These are phyloP conservation scores for Mycena polygramma DNA, from an alignment of 768 basidiomycete species.

Conservation along the genomic window DNA sequence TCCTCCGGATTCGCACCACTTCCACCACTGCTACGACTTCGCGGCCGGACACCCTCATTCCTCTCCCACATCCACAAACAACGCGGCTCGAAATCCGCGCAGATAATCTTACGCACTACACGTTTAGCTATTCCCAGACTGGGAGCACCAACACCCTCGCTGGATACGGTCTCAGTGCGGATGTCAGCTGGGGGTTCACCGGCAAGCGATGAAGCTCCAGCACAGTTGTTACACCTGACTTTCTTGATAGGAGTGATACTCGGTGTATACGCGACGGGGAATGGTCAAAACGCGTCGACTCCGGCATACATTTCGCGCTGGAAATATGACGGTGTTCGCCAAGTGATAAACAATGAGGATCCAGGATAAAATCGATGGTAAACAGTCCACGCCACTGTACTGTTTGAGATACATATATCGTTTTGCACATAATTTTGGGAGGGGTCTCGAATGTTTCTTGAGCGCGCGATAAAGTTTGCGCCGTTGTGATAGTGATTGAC, in stretches of 20 bases:
- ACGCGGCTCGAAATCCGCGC: constrained; percentile 35
- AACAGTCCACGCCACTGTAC: no score
- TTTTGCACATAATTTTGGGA: no score
- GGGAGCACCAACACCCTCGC: constrained; percentile 6
- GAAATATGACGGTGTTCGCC: constrained; percentile 26
- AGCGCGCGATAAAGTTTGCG: no score
- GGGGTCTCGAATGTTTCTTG: no score
- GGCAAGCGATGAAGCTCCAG: neutral
- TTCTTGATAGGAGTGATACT: constrained; percentile 18
- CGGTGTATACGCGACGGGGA: constrained; percentile 35
- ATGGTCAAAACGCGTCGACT: constrained; percentile 32
- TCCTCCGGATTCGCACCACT: constrained; percentile 32
- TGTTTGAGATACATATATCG: no score
- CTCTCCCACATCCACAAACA: constrained; percentile 11
- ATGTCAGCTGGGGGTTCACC: constrained; percentile 37
- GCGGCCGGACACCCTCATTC: constrained; percentile 25
- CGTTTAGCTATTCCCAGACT: constrained; percentile 24
- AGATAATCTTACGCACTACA: constrained; percentile 34
- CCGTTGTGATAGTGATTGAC: no score
- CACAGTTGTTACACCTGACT: no score
- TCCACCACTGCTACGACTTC: constrained; percentile 20
- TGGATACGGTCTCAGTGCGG: constrained; percentile 33
- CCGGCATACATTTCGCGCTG: constrained; percentile 35
- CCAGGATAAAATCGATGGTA: no score
- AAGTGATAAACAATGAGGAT: constrained; percentile 5